Evolutionary conservation across 306 rosid species (phyloP).

Genomic region (Amphicarpaea edgeworthii): DNA sequence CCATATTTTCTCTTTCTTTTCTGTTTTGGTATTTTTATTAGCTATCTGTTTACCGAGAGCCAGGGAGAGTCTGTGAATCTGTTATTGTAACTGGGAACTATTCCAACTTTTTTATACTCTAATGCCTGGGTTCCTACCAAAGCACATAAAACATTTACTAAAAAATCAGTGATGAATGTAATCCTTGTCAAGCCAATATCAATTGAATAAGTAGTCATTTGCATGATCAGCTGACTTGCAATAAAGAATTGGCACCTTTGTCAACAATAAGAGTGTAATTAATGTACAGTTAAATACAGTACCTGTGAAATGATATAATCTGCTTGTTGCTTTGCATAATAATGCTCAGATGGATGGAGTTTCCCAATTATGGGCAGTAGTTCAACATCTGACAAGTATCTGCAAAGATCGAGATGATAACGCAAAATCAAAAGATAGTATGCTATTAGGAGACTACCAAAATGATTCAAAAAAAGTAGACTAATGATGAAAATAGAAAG

Average conservation of each 20-base stretch:
- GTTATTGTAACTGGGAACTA: constrained; percentile 17
- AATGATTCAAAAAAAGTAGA: constrained; percentile 31
- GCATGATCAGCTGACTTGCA: constrained; percentile 32
- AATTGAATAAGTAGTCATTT: constrained; percentile 18
- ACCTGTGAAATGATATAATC: constrained; percentile 94
- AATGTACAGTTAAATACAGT: constrained; percentile 33
- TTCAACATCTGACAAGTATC: constrained; percentile 80
- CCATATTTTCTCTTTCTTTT: constrained; percentile 5
- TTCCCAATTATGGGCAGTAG: constrained; percentile 85
- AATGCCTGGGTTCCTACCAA: constrained; percentile 6
- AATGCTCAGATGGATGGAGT: constrained; percentile 94
- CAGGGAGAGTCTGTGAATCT: constrained; percentile 31
- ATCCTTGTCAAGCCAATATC: constrained; percentile 35
- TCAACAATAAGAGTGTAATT: constrained; percentile 11
- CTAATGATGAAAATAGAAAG: constrained; percentile 30
- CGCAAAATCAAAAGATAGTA: constrained; percentile 38
- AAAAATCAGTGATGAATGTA: constrained; percentile 14
- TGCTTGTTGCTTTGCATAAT: constrained; percentile 94
- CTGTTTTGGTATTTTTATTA: constrained; percentile 12
- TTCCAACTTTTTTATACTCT: constrained; percentile 23
- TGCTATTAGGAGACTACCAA: constrained; percentile 35
- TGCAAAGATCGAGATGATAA: constrained; percentile 47
- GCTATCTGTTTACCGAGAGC: constrained; percentile 13
- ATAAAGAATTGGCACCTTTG: constrained; percentile 16
- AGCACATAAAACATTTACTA: constrained; percentile 16